Base-by-base conservation (phyloP, 257 asterid genomes). In the Cordia subcordata region DNA sequence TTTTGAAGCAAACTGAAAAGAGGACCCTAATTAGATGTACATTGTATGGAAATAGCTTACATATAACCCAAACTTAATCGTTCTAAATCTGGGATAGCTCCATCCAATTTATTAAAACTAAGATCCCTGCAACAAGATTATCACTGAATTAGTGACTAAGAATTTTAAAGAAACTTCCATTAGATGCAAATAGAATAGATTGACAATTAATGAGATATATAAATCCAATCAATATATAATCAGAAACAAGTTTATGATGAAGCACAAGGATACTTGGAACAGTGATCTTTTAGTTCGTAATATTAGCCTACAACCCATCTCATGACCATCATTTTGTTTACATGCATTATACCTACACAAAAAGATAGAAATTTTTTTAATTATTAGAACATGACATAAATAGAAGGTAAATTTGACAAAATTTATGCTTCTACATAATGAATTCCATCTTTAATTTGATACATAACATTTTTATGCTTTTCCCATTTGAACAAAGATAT, bases 61-160 rank as follows among this genome's bases (percentile, higher is more conserved):
- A 75, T 56, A 47, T 8, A 13, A 55, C 79, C 78, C 61, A 76
- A 21, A 0, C 8, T 4, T 58, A 60, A 53, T 40, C 58, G 18
- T 51, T 35, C 68, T 20, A 82, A 64, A 72, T 72, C 38, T 17
- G 85, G 82, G 60, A 80, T 64, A 63, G 21, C 62, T 50, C 94
- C 90, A 52, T 68, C 71, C 53, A 82, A 67, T 21, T 74, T 78
- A 77, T 85, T 85, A 59, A 85, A 79, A 55, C 90, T 85, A 61
- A 85, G 68, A 66, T 85, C 94, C 56, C 94, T 85, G 74, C 54
- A 70, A 62, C 47, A 47, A 47, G 49, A 55, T 10, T 60, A 66
- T 47, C 55, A 32, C 33, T 27, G 21, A 21, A 46, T 19, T 32
- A 35, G 57, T 53, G 47, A 59, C 13, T 42, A 14, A 38, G 23